Evolutionary conservation across 2,329 filamentous ascomycete genomes (phyloP).

Genomic region (Cordyceps farinosa): DNA sequence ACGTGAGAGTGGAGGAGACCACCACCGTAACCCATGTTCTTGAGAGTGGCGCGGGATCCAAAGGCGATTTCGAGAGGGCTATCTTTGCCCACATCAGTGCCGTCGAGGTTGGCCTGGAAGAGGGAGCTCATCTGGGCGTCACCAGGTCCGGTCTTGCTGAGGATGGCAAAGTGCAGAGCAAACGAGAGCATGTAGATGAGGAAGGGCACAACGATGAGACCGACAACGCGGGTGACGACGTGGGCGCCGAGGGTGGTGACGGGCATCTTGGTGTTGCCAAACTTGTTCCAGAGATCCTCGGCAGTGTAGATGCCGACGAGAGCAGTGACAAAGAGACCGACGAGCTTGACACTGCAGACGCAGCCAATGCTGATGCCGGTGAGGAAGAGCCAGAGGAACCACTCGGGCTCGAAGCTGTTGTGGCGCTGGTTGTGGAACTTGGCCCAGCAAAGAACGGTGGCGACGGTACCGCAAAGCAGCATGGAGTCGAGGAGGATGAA

Average conservation of each 20-base stretch:
- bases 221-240: slow-evolving; percentile 73
- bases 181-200: slow-evolving; percentile 95
- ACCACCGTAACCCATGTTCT: slow-evolving; percentile 99
- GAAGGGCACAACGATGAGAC: slow-evolving; percentile 83
- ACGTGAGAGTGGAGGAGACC: slow-evolving; percentile 95
- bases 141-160: slow-evolving; percentile 89
- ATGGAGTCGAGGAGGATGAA: slow-evolving; percentile 99
- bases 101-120: slow-evolving; percentile 94
- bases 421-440: slow-evolving; percentile 89
- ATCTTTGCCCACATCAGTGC: slow-evolving; percentile 90
- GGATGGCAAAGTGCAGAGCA: slow-evolving; percentile 87
- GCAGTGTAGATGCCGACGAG: slow-evolving; percentile 93
- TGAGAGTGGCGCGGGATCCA: slow-evolving; percentile 86
- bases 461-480: slow-evolving; percentile 98
- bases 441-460: slow-evolving; percentile 93
- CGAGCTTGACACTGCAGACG: slow-evolving; percentile 97
- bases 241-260: slow-evolving; percentile 72
- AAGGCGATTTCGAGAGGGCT: slow-evolving; percentile 89
- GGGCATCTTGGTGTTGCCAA: slow-evolving; percentile 89
- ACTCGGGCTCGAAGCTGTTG: slow-evolving; percentile 83
- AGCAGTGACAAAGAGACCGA: slow-evolving; percentile 92
- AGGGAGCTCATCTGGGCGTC: slow-evolving; percentile 99
- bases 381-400: slow-evolving; percentile 92
- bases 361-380: slow-evolving; percentile 95
- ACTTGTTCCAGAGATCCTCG: slow-evolving; percentile 97